phyloP scores from a whole-genome alignment of 2,329 filamentous ascomycete species.

The Talaromyces sp. region DNA sequence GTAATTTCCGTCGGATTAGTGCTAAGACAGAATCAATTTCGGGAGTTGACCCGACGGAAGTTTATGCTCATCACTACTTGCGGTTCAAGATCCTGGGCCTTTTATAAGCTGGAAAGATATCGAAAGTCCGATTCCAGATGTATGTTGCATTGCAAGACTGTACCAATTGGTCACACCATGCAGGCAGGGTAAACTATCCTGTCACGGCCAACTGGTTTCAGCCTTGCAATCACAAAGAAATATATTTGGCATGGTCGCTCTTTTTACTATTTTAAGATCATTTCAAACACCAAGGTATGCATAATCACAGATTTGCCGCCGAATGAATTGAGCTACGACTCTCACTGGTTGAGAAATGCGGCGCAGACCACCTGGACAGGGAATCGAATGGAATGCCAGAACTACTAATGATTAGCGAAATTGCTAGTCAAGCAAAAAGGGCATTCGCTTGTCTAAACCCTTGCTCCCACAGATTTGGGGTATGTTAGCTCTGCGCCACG shows the following conservation, averaged over 20 bases:
- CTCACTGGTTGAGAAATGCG: constrained; percentile 1
- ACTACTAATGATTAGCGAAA: background rate
- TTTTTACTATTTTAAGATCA: background rate
- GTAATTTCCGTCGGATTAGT: background rate
- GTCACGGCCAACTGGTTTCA: background rate
- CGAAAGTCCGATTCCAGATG: background rate
- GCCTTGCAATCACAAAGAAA: background rate
- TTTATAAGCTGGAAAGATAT: background rate
- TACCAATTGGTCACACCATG: background rate
- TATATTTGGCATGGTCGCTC: background rate
- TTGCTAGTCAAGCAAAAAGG: background rate
- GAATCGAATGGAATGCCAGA: constrained; percentile 16
- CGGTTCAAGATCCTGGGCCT: background rate
- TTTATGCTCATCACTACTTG: background rate
- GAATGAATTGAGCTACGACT: background rate
- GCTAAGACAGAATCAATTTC: background rate
- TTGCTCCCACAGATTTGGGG: background rate
- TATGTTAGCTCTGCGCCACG: background rate
- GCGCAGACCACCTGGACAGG: background rate
- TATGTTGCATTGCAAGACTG: background rate
- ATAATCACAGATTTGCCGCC: background rate
- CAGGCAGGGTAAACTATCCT: background rate
- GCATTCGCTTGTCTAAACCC: background rate
- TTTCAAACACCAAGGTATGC: background rate
- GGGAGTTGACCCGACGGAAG: background rate